phyloP scores from a whole-genome alignment of 331 rosid genomes.

The Cydonia oblonga region DNA sequence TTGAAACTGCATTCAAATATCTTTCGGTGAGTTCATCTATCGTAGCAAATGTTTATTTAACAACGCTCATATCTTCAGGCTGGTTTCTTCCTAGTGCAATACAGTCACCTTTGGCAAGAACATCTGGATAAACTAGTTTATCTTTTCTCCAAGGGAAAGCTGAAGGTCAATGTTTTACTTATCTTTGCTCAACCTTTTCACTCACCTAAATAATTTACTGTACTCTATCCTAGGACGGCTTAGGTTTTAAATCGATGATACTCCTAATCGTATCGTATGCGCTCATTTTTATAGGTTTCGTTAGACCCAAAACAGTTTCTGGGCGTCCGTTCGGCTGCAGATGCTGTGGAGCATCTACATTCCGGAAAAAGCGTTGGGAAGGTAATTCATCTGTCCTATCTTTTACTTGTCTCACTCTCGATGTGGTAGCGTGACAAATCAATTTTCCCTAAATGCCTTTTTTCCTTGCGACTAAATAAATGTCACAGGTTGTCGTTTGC shows the following conservation, averaged over 20 bases:
- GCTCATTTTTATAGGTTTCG: conserved; percentile 36
- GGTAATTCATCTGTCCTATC: conserved; percentile 33
- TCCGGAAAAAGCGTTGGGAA: conserved; percentile 94
- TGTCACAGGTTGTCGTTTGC: conserved; percentile 73
- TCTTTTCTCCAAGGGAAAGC: conserved; percentile 57
- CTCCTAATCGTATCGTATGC: background rate
- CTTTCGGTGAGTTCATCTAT: background rate
- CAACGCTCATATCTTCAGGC: conserved; percentile 42
- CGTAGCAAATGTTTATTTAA: background rate
- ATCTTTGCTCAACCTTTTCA: background rate
- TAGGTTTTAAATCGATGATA: background rate
- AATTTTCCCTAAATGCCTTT: background rate
- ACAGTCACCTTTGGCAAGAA: conserved; percentile 69
- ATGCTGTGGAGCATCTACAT: conserved; percentile 93
- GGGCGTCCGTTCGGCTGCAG: conserved; percentile 60
- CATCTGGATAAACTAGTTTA: conserved; percentile 68
- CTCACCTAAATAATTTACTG: background rate
- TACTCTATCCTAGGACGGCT: too few species aligned
- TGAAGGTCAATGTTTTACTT: conserved; percentile 42
- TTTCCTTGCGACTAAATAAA: background rate
- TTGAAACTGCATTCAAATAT: background rate
- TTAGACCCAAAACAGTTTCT: conserved; percentile 71
- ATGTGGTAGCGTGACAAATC: background rate
- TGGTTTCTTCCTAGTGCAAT: conserved; percentile 91
- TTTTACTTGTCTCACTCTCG: background rate